Evolutionary conservation across 1,284 basidiomycete genomes (phyloP).

Genomic region (Cutaneotrichosporon daszewskae): DNA sequence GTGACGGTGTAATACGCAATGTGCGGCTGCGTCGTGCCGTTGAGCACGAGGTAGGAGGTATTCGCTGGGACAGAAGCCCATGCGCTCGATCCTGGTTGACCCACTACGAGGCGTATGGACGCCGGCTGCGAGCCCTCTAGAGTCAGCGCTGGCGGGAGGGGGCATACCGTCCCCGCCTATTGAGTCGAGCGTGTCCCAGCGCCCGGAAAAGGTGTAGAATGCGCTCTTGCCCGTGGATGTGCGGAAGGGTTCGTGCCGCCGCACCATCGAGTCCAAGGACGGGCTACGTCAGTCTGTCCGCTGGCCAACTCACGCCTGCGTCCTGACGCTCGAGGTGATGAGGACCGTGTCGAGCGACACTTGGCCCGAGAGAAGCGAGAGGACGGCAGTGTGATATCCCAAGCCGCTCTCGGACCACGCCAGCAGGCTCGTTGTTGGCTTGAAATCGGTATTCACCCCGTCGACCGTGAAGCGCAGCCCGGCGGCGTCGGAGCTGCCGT

Average conservation of each 20-base stretch:
- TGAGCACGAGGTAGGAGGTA: constrained; percentile 7
- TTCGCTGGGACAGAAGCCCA: constrained; percentile 3
- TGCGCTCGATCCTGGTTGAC: not conserved
- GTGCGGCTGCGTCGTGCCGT: constrained; percentile 6
- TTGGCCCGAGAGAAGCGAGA: no score
- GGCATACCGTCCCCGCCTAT: constrained; percentile 4
- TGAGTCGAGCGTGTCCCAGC: not conserved
- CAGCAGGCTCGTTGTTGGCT: no score
- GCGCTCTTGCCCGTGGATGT: no score
- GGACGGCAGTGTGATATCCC: no score
- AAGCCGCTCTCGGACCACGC: no score
- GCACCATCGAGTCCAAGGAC: no score
- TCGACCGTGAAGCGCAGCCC: constrained; percentile 5
- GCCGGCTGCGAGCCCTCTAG: not conserved
- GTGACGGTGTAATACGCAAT: not conserved
- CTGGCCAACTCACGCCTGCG: constrained; percentile 1
- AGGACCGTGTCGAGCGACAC: no score
- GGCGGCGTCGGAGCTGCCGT: not conserved
- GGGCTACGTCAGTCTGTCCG: no score
- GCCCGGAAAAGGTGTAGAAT: not conserved
- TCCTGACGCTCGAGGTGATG: no score
- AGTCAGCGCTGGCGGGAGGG: not conserved
- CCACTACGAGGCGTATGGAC: not conserved
- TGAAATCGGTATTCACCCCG: constrained; percentile 1
- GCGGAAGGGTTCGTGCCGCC: no score